Percentiles rank a stretch among this genome's conserved stretches.
Conservation (phyloP, 2,329 filamentous ascomycete species). For the Elsinoe necatrix region DNA sequence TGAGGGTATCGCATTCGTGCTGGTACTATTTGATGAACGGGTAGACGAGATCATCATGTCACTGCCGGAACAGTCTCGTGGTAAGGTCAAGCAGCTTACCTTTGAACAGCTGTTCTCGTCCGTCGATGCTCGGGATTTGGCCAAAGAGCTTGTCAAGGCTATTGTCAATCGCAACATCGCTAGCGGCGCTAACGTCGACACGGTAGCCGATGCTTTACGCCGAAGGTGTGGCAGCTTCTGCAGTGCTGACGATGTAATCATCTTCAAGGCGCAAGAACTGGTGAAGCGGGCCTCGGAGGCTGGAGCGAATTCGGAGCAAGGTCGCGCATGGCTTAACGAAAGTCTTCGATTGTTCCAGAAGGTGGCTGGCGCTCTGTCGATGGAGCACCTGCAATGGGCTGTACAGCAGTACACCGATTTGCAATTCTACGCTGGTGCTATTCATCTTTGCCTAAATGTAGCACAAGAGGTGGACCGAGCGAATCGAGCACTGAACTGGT, state of each 20-base stretch:
- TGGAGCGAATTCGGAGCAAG: constrained; percentile 63
- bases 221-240: constrained; percentile 94
- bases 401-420: constrained; percentile 71
- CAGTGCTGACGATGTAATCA: constrained; percentile 90
- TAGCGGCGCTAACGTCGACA: constrained; percentile 94
- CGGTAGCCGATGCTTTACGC: constrained; percentile 86
- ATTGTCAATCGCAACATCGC: constrained; percentile 98
- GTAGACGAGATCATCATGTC: constrained; percentile 78
- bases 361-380: constrained; percentile 73
- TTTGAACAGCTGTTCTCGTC: constrained; percentile 84
- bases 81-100: constrained; percentile 66
- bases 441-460: constrained; percentile 75
- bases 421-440: constrained; percentile 84
- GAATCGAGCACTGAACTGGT: constrained; percentile 75
- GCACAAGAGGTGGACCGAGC: constrained; percentile 79
- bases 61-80: constrained; percentile 61
- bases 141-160: constrained; percentile 89
- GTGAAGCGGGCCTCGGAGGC: constrained; percentile 80
- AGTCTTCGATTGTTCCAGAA: constrained; percentile 81
- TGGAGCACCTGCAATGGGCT: constrained; percentile 69
- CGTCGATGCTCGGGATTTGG: constrained; percentile 71
- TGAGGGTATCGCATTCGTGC: constrained; percentile 91
- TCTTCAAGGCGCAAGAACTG: constrained; percentile 96
- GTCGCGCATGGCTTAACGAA: constrained; percentile 74
- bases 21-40: constrained; percentile 89